Base-by-base conservation (phyloP, 805 yeast species). In the Suhomyces kilbournensis region DNA sequence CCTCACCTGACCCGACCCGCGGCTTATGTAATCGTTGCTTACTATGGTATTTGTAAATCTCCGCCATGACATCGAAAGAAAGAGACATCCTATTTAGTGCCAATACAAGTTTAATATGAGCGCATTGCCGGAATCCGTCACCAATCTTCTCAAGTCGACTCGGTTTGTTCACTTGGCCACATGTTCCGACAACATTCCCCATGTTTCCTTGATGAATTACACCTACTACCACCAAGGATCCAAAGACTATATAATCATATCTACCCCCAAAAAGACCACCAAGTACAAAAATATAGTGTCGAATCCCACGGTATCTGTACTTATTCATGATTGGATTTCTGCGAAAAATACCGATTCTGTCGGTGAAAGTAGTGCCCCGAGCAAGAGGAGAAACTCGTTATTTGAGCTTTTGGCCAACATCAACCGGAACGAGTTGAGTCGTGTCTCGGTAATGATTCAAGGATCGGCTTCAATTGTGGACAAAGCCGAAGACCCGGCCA, bases 321-420 rank as follows among this genome's bases (percentile, higher is more conserved):
- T 93, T 54, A 83, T 93, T 43, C 98, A 93, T 65, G 98, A 93
- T 62, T 92, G 97, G 97, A 80, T 87, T 14, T 79, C 90, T 1
- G 82, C 87, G 3, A 77, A 78, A 60, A 53, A 62, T 2, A 60
- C 65, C 2, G 35, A 17, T 3, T 7, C n/a, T 15, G 52, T 49
- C 5, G 55, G 38, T 14, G 44, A 38, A 17, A 19, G 42, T 19
- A 38, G 42, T 17, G 42, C 42, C 7, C 52, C 56, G 3, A 23
- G 48, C 25, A 54, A 56, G 30, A 44, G 65, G 43, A 53, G 67
- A 34, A 61, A 64, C 58, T 51, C 56, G 38, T 50, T 56, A 46
- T 51, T 54, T 38, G 84, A 84, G 64, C 68, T 90, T 46, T 77
- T 93, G 55, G 85, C 88, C 56, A 84, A 82, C 55, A 71, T 93